Conservation (phyloP, 192 early-diverging fungal species). For the Backusella macrospora region DNA sequence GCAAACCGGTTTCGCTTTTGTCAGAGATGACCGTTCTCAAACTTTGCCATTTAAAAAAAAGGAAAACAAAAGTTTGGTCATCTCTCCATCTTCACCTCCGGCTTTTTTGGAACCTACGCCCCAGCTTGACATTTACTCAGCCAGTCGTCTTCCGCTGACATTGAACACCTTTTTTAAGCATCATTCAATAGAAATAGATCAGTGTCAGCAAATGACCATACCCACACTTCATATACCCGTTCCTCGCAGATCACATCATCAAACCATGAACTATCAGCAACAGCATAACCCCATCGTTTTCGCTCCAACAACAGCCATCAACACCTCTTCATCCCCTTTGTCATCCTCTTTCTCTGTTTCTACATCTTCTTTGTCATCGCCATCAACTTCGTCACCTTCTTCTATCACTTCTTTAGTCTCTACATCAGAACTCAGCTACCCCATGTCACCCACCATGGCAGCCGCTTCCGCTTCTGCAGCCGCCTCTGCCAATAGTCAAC, state of each 20-base stretch:
- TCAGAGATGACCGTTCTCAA: conserved; percentile 2
- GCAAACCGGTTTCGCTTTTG: not conserved
- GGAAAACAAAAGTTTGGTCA: conserved; percentile 3
- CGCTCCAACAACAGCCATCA: not conserved
- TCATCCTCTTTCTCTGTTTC: no score
- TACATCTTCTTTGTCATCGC: not conserved
- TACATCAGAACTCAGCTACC: conserved; percentile 11
- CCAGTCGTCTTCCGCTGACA: not conserved
- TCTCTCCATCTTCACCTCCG: conserved; percentile 1
- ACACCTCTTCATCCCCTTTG: not conserved
- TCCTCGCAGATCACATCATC: not conserved
- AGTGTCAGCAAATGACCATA: not conserved
- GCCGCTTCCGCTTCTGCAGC: conserved; percentile 35
- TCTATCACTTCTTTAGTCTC: not conserved
- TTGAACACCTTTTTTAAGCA: not conserved
- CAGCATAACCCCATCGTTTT: not conserved
- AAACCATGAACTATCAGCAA: not conserved
- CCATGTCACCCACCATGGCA: conserved; percentile 25
- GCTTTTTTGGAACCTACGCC: conserved; percentile 15
- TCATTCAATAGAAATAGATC: not conserved
- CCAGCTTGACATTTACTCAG: conserved; percentile 8
- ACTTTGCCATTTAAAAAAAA: conserved; percentile 2
- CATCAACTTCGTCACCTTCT: not conserved
- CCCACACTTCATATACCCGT: conserved; percentile 13
- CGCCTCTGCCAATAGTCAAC: not conserved